phyloP scores from a whole-genome alignment of 352 stramenopile species.

The Globisporangium uncinulatum region DNA sequence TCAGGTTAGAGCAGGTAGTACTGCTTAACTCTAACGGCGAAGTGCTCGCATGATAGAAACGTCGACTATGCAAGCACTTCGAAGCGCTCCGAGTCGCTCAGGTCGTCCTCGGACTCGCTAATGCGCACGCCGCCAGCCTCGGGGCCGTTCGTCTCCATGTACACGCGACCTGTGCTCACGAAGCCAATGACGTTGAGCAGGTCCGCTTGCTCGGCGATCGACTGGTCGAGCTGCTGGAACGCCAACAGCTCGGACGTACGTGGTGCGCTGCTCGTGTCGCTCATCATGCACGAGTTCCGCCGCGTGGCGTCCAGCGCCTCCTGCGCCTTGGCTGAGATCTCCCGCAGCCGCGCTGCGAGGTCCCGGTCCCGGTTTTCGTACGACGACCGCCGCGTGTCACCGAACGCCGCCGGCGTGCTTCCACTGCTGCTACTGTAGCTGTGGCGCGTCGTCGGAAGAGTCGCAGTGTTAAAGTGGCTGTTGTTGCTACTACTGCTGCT shows the following conservation, averaged over 20 bases:
- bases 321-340: slow-evolving; percentile 60
- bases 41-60: too few species aligned
- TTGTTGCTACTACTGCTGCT: slow-evolving; percentile 23
- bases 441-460: not conserved
- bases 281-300: slow-evolving; percentile 75
- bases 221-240: slow-evolving; percentile 67
- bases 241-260: slow-evolving; percentile 53
- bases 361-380: slow-evolving; percentile 42
- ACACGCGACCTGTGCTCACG: slow-evolving; percentile 66
- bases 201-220: slow-evolving; percentile 68
- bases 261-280: slow-evolving; percentile 61
- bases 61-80: slow-evolving; percentile 49
- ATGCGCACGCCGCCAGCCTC: slow-evolving; percentile 53
- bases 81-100: slow-evolving; percentile 53
- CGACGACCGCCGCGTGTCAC: slow-evolving; percentile 24
- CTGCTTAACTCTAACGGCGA: too few species aligned
- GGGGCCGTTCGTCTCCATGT: slow-evolving; percentile 50
- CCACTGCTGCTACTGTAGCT: slow-evolving; percentile 1
- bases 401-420: not conserved
- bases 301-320: slow-evolving; percentile 59
- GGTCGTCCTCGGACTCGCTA: slow-evolving; percentile 43
- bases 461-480: too few species aligned
- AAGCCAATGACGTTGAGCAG: slow-evolving; percentile 72
- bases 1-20: too few species aligned
- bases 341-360: slow-evolving; percentile 45